phyloP scores from a whole-genome alignment of 441 rosid genomes.

The Gossypium schwendimanii region DNA sequence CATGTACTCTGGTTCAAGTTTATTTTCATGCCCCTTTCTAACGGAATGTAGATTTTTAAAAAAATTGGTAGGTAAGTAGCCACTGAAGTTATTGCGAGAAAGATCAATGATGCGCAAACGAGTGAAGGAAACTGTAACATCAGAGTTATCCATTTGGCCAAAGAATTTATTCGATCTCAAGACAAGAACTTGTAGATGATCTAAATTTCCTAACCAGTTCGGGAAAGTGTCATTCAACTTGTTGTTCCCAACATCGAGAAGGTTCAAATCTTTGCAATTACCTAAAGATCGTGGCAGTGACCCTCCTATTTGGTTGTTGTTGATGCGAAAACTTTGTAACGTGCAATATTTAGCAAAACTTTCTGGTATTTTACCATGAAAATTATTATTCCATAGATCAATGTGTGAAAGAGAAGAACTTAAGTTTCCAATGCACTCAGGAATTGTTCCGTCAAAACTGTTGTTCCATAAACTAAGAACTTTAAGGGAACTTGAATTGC shows the following conservation, averaged over 20 bases:
- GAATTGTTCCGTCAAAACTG: conserved; percentile 15
- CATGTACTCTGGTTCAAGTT: neutral
- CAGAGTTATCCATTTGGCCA: neutral
- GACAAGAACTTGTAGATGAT: neutral
- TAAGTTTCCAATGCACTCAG: conserved; percentile 6
- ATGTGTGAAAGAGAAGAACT: neutral
- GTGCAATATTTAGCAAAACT: neutral
- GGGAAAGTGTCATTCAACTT: neutral
- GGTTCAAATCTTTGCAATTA: neutral
- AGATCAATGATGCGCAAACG: neutral
- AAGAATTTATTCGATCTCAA: neutral
- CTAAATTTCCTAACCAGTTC: neutral
- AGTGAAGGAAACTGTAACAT: neutral
- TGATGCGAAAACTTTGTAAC: neutral
- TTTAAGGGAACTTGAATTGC: conserved; percentile 6
- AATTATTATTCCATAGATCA: conserved; percentile 12
- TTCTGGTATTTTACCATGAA: conserved; percentile 16
- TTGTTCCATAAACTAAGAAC: conserved; percentile 17
- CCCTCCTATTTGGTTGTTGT: neutral
- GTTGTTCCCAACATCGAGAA: neutral
- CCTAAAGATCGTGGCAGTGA: neutral
- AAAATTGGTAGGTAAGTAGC: neutral
- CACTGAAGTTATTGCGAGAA: neutral
- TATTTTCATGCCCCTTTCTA: neutral
- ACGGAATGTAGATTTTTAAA: neutral